Conservation (phyloP, 78 protist species). For the Pigoraptor vietnamica region DNA sequence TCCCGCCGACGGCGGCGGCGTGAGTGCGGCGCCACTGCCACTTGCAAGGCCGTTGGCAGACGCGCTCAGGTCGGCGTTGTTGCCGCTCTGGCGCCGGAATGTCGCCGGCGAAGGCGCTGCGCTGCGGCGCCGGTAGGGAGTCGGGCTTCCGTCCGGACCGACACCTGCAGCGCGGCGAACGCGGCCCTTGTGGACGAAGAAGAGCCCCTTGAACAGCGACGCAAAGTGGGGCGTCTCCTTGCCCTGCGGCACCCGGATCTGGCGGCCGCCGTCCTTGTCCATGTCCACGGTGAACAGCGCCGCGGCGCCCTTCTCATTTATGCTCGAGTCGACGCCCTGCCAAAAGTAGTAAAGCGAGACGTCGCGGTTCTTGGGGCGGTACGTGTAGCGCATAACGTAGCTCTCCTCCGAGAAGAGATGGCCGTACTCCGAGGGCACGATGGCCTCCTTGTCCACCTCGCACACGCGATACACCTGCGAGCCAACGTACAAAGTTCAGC, state of each 20-base stretch:
- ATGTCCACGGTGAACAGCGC: conserved; percentile 39
- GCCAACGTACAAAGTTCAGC: too few relatives aligned
- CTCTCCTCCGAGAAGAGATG: conserved; percentile 49
- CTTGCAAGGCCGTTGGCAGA: neutral
- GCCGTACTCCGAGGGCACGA: conserved; percentile 10
- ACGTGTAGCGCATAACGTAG: conserved; percentile 50
- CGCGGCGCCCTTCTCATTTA: conserved; percentile 39
- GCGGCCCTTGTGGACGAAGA: conserved; percentile 43
- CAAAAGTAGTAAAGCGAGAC: conserved; percentile 32
- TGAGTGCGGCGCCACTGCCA: neutral
- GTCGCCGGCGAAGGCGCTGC: neutral
- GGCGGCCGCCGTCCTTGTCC: conserved; percentile 22
- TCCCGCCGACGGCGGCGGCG: too few relatives aligned
- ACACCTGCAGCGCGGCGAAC: neutral
- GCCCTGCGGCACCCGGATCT: conserved; percentile 41
- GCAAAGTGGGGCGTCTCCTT: conserved; percentile 54
- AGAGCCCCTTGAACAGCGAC: conserved; percentile 19
- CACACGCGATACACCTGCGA: neutral
- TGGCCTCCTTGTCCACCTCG: neutral
- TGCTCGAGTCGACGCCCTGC: conserved; percentile 40
- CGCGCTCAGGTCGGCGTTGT: too few relatives aligned
- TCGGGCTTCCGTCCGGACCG: neutral
- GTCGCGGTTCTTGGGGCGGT: neutral
- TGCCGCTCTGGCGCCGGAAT: neutral
- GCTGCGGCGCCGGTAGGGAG: neutral